Base-by-base conservation (phyloP, 2,329 filamentous ascomycete genomes). In the Reticulascus tulasneorum region DNA sequence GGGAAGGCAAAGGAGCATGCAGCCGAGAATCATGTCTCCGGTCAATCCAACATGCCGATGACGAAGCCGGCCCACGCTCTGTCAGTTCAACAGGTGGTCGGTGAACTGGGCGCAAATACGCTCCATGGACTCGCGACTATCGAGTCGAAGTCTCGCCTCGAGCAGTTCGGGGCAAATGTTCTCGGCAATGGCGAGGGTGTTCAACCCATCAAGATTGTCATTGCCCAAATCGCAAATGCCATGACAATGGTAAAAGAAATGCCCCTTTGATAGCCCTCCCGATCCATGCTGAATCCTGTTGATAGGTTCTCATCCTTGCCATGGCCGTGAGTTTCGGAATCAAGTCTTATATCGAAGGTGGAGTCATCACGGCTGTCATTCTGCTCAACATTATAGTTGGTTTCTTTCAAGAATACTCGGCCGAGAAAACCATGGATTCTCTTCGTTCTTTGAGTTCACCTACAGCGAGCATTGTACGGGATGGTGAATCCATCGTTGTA, bases 171-270 rank as follows among this genome's bases (percentile, higher is more conserved):
- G 7, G 50, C 56, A 9, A 84, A 83, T 48, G 71, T 79, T 39
- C 62, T 84, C 5, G 74, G 75, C 34, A 71, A 78, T 24, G 69
- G 58, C 2, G 66, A 68, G 39, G 71, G 72, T 7, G 76, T 82
- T 19, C 71, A 69, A 26, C 66, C 71, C 17, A 53, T 67, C 29
- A 78, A 79, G 51, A 82, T 83, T 38, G 53, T 83, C 13, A 56
- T 82, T 26, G 64, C 72, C 26, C 79, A 83, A 52, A 61, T 82
- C 29, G 77, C 77, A 29, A 83, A 83, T 53, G 78, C 77, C 9
- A 82, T 82, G 79, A 81, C 74, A 46, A 56, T 83, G 54, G 78
- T 77, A n/a, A n/a, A n/a, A n/a, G n/a, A n/a, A n/a, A n/a, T n/a
- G n/a, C n/a, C n/a, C n/a, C n/a, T n/a, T n/a, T n/a, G n/a, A n/a